phyloP scores from a whole-genome alignment of 768 basidiomycete species.

The Xerocomellus dryophilus region DNA sequence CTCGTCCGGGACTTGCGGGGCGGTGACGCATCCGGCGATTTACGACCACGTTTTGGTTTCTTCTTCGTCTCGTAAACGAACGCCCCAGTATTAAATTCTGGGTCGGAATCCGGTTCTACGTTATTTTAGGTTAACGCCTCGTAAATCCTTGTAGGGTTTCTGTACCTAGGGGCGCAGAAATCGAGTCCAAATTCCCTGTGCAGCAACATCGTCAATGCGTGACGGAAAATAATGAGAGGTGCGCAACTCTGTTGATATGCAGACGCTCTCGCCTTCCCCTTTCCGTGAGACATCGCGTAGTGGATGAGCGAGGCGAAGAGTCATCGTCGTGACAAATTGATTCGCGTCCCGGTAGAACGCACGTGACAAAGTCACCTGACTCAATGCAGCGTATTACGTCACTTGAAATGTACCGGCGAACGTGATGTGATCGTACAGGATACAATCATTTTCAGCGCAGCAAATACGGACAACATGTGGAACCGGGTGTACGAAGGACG shows the following conservation, averaged over 20 bases:
- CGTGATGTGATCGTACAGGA: conserved; percentile 19
- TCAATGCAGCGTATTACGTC: background rate
- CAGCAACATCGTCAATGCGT: background rate
- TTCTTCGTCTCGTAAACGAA: conserved; percentile 31
- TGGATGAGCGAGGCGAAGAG: background rate
- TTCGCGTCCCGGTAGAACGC: background rate
- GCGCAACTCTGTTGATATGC: conserved; percentile 23
- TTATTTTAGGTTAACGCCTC: background rate
- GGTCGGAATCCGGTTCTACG: conserved; percentile 33
- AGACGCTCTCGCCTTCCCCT: conserved; percentile 10
- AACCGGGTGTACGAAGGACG: conserved; percentile 22
- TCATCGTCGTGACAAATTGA: background rate
- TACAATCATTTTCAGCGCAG: conserved; percentile 33
- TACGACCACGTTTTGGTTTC: conserved; percentile 17
- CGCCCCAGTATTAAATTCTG: conserved; percentile 31
- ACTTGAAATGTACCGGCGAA: background rate
- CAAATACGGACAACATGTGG: conserved; percentile 30
- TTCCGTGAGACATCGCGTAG: conserved; percentile 19
- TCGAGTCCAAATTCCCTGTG: conserved; percentile 27
- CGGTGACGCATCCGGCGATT: conserved; percentile 13
- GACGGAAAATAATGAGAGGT: background rate
- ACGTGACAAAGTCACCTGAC: conserved; percentile 21
- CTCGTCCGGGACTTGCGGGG: conserved; percentile 17
- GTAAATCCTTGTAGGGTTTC: background rate
- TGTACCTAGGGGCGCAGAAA: conserved; percentile 37